Evolutionary conservation across 768 basidiomycete species (phyloP).

Genomic region (Stropharia rugosoannulata): DNA sequence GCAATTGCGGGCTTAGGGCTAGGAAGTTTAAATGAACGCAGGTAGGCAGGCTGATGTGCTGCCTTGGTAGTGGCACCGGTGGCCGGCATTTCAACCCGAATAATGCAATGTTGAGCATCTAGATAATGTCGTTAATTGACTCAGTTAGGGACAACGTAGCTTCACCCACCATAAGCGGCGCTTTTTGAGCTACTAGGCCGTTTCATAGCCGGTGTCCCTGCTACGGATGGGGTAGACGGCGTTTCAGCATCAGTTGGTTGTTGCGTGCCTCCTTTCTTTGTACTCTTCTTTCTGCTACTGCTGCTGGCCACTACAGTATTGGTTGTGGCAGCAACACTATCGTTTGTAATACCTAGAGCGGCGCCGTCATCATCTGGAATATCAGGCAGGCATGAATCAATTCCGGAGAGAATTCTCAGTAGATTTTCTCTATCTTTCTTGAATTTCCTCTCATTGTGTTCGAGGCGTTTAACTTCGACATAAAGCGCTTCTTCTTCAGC

Average conservation of each 20-base stretch:
- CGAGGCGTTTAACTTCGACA: constrained; percentile 90
- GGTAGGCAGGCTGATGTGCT: constrained; percentile 74
- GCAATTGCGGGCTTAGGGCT: constrained; percentile 71
- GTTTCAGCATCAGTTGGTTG: constrained; percentile 40
- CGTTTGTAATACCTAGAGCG: constrained; percentile 29
- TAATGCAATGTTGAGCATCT: constrained; percentile 76
- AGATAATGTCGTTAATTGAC: neutral
- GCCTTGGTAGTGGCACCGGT: constrained; percentile 66
- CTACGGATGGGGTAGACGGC: constrained; percentile 45
- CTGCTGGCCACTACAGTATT: constrained; percentile 1
- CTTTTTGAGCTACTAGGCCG: constrained; percentile 52
- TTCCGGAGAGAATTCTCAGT: constrained; percentile 77
- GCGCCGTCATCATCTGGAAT: constrained; percentile 67
- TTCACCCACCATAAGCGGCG: constrained; percentile 53
- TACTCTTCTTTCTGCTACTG: constrained; percentile 41
- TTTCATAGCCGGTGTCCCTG: constrained; percentile 34
- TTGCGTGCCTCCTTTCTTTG: constrained; percentile 45
- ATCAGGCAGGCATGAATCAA: constrained; percentile 84
- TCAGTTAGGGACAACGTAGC: constrained; percentile 1
- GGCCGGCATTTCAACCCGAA: constrained; percentile 57
- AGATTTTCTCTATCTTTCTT: constrained; percentile 88
- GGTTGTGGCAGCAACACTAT: constrained; percentile 37
- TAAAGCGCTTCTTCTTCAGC: constrained; percentile 95
- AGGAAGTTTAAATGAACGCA: constrained; percentile 87
- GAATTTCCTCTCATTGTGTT: constrained; percentile 88